Percentiles rank a stretch among this genome's conserved stretches.
Conservation (phyloP, 2,329 filamentous ascomycete species). For the Cytospora piceicola region DNA sequence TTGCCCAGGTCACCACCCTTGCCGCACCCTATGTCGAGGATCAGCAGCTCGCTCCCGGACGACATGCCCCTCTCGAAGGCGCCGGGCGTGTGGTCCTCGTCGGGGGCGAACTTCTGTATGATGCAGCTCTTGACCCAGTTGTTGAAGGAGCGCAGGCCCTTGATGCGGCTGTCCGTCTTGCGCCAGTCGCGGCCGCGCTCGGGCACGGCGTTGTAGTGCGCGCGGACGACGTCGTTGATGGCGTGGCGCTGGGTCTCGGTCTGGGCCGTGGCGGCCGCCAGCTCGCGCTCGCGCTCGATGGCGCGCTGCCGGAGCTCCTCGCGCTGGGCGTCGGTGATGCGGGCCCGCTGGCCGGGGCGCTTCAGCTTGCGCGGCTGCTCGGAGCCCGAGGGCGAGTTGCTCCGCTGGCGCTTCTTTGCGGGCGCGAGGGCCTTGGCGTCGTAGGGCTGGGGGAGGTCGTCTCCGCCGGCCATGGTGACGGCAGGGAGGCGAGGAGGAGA, state of each 20-base stretch:
- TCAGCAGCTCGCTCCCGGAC: constrained; percentile 67
- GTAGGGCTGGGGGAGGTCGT: constrained; percentile 62
- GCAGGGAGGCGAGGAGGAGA: neutral
- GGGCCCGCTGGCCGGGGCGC: constrained; percentile 67
- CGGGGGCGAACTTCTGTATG: constrained; percentile 93
- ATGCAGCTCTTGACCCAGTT: constrained; percentile 99
- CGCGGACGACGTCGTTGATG: constrained; percentile 82
- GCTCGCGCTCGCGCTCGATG: constrained; percentile 59
- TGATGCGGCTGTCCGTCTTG: constrained; percentile 91
- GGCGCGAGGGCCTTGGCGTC: constrained; percentile 62
- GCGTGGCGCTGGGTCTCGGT: constrained; percentile 55
- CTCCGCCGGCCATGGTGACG: constrained; percentile 43
- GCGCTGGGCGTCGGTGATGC: constrained; percentile 69
- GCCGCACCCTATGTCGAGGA: constrained; percentile 93
- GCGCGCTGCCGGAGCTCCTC: constrained; percentile 68
- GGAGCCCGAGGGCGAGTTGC: constrained; percentile 48
- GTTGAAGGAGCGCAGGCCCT: constrained; percentile 91
- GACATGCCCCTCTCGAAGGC: constrained; percentile 57
- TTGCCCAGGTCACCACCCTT: constrained; percentile 96
- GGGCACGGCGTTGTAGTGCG: constrained; percentile 96
- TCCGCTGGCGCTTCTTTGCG: constrained; percentile 61
- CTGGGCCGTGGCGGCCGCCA: constrained; percentile 43
- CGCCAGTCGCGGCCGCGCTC: constrained; percentile 94
- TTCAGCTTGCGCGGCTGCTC: constrained; percentile 67
- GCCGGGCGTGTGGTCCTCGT: constrained; percentile 70